Evolutionary conservation across 1,139 yeast species (phyloP).

Genomic region (Taiozyma sp.): DNA sequence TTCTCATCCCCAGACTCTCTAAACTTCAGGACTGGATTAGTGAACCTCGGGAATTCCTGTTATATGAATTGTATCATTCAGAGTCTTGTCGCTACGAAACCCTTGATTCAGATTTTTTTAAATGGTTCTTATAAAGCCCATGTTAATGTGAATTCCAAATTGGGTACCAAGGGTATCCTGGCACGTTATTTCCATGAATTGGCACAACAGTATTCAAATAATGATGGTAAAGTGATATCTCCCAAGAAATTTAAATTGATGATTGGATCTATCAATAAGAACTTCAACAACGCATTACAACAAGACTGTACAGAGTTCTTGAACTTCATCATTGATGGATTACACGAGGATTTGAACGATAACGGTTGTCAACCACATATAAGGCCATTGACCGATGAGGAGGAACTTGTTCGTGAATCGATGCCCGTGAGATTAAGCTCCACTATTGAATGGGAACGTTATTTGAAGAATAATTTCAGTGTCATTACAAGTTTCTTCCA

Average conservation of each 20-base stretch:
- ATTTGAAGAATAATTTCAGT: conserved; percentile 79
- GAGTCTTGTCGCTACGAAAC: conserved; percentile 58
- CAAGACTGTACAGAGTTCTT: conserved; percentile 94
- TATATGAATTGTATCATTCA: conserved; percentile 91
- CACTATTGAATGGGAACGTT: conserved; percentile 93
- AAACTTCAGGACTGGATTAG: conserved; percentile 50
- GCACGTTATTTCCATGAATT: conserved; percentile 71
- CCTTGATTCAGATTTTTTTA: conserved; percentile 42
- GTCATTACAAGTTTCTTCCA: conserved; percentile 82
- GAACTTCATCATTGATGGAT: conserved; percentile 74
- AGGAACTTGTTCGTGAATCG: conserved; percentile 70
- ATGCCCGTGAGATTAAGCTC: conserved; percentile 83
- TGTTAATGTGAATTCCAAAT: conserved; percentile 67
- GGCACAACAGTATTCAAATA: conserved; percentile 53
- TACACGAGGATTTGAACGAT: conserved; percentile 86
- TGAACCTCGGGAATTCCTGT: conserved; percentile 87
- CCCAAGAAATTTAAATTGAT: conserved; percentile 60
- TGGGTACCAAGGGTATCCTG: conserved; percentile 82
- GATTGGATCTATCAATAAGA: conserved; percentile 65
- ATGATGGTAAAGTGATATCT: conserved; percentile 42
- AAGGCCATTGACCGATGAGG: conserved; percentile 64
- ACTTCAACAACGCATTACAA: conserved; percentile 74
- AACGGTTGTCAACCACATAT: conserved; percentile 50
- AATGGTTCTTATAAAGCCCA: conserved; percentile 61
- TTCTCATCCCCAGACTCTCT: conserved; percentile 4